Evolutionary conservation across 2,329 filamentous ascomycete genomes (phyloP), one percentile per base, ranked within the genome.

Genomic region (Penicillium concentricum): DNA sequence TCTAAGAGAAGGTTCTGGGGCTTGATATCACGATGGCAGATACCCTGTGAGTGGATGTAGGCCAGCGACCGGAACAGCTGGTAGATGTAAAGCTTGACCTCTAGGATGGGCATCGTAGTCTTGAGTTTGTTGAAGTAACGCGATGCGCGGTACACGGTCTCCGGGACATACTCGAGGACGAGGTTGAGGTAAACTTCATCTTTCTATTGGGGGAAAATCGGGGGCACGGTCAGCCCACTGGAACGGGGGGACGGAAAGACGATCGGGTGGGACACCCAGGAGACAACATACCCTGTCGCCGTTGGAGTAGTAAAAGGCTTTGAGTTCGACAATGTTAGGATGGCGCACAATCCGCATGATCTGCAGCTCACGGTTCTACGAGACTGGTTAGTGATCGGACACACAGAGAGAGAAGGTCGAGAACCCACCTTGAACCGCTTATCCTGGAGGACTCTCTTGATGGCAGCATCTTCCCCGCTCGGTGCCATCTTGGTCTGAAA

Each of bases 81-180:
- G 80, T 99, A 99, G 74, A 93, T 99, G 83, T 97, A 99, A 61
- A 99, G 88, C 83, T 99, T 99, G 74, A 97, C 92, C 78, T 99
- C 94, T 68, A 99, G 86, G 69, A 93, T 96, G 16, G 94, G 94
- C 94, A 99, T 99, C 51, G 93, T 97, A 7, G 92, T 96, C 87
- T 97, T 99, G 88, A 97, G 89, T 82, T 99, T 99, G 84, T 95
- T 97, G 84, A 99, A 99, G 81, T 97, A 97, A 70, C 94, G 88
- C 62, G 94, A 97, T 42, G 94, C 94, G 71, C 94, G 88, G 78
- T 99, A 99, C 50, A 99, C 94, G 13, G 94, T 99, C 81, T 99
- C 94, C 49, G 94, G 94, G 48, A 99, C 94, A 70, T 92, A 99
- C 76, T 99, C 94, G 76, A 97, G 91, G 51, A 99, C 93, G 60